phyloP scores from a whole-genome alignment of 1,284 basidiomycete species.

The Boletus holoroseus region DNA sequence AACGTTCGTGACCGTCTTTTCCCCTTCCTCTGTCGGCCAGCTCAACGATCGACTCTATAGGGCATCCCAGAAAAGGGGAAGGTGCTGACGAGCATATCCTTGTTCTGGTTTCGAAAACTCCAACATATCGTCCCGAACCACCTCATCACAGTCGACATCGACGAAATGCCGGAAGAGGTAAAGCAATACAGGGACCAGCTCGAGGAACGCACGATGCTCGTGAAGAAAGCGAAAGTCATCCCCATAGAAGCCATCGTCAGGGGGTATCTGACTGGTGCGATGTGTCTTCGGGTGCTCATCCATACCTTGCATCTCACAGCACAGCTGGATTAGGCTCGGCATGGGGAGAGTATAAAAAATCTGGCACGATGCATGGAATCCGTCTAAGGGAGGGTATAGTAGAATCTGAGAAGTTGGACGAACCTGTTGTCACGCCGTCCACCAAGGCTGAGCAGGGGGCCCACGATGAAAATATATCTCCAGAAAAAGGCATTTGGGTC shows the following conservation, averaged over 20 bases:
- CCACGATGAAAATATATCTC: constrained; percentile 98
- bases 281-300: constrained; percentile 19
- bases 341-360: constrained; percentile 90
- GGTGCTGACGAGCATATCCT: constrained; percentile 83
- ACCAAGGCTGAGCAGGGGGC: constrained; percentile 94
- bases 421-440: constrained; percentile 92
- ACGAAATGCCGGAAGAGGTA: constrained; percentile 73
- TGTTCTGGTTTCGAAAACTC: constrained; percentile 94
- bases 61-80: constrained; percentile 93
- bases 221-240: constrained; percentile 83
- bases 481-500: constrained; percentile 62
- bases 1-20: constrained; percentile 55
- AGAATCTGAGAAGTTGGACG: constrained; percentile 81
- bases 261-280: constrained; percentile 86
- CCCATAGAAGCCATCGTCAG: constrained; percentile 97
- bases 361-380: constrained; percentile 87
- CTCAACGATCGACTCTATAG: constrained; percentile 39
- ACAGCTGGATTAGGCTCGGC: constrained; percentile 66
- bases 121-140: constrained; percentile 79
- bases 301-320: constrained; percentile 10
- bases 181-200: constrained; percentile 67
- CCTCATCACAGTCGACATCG: constrained; percentile 68
- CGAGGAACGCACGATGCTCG: constrained; percentile 86
- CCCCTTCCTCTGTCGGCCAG: background rate
- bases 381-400: constrained; percentile 68